A percentile compares a stretch with the other conserved stretches of the same genome.
phyloP scores from a whole-genome alignment of 176 grass and related monocot genomes.

The Juncus inflexus region DNA sequence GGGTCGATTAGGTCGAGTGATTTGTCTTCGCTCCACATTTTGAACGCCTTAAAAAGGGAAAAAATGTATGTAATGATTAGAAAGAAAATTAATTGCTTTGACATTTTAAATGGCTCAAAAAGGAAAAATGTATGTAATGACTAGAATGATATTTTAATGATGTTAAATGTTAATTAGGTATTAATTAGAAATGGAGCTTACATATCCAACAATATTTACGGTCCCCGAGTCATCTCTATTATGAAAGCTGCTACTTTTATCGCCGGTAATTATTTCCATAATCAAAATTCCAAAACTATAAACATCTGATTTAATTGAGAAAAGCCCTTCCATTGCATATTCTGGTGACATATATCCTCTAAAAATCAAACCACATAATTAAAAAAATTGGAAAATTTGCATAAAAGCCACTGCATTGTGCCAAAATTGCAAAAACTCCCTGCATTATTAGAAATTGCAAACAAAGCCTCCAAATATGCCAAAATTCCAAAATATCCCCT shows the following conservation, averaged over 20 bases:
- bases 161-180: neutral
- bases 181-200: conserved; percentile 29
- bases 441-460: too few relatives aligned
- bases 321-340: conserved; percentile 55
- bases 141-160: too few relatives aligned
- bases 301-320: conserved; percentile 56
- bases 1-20: conserved; percentile 29
- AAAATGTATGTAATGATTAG: neutral
- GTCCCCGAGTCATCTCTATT: conserved; percentile 27
- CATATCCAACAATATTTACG: conserved; percentile 50
- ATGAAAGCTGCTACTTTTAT: conserved; percentile 39
- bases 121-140: too few relatives aligned
- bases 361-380: too few relatives aligned
- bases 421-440: too few relatives aligned
- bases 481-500: too few relatives aligned
- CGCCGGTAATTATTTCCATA: conserved; percentile 48
- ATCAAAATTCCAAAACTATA: conserved; percentile 52
- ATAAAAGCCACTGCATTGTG: too few relatives aligned
- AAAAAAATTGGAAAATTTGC: too few relatives aligned
- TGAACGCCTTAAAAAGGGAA: conserved; percentile 39
- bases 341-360: conserved; percentile 63
- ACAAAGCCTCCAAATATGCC: too few relatives aligned
- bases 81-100: neutral
- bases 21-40: conserved; percentile 49
- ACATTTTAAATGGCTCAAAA: neutral